A percentile compares a stretch with the other conserved stretches of the same genome.
Evolutionary conservation across 78 protist genomes (phyloP).

Genomic region (Pelomyxa schiedti): DNA sequence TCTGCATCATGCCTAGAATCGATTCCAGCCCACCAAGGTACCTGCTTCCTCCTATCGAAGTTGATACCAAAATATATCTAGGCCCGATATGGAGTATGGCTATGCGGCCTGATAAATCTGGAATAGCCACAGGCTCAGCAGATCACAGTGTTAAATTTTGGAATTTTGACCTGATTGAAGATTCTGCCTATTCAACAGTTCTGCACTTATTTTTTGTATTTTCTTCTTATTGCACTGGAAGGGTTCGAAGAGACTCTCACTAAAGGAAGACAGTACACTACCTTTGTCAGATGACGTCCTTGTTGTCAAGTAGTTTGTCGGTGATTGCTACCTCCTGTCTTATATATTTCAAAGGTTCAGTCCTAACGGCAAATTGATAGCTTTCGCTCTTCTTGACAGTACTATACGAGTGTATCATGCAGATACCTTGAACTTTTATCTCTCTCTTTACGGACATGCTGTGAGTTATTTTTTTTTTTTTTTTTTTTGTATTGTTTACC

Average conservation of each 20-base stretch:
- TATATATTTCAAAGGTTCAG: too few species aligned
- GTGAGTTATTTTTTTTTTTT: neutral
- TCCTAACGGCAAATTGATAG: constrained; percentile 50
- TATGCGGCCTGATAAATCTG: constrained; percentile 44
- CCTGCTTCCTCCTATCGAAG: neutral
- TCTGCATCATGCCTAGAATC: constrained; percentile 21
- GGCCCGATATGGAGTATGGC: constrained; percentile 46
- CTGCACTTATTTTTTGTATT: neutral
- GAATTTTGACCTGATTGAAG: constrained; percentile 67
- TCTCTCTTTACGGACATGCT: constrained; percentile 93
- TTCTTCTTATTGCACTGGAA: neutral
- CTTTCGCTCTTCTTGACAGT: constrained; percentile 75
- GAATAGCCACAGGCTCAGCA: constrained; percentile 67
- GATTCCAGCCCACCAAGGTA: constrained; percentile 63
- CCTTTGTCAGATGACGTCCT: constrained; percentile 74
- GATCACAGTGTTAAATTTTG: constrained; percentile 82
- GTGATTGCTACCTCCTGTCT: too few species aligned
- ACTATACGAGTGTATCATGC: constrained; percentile 73
- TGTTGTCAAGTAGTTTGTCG: constrained; percentile 18
- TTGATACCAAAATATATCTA: neutral
- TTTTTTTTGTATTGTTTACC: neutral
- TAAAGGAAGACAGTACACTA: constrained; percentile 35
- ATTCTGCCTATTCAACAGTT: neutral
- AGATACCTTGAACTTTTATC: constrained; percentile 77
- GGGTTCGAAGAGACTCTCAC: constrained; percentile 11